These are phyloP conservation scores for Suillus bovinus DNA, from an alignment of 768 basidiomycete genomes.

Conservation along the genomic window DNA sequence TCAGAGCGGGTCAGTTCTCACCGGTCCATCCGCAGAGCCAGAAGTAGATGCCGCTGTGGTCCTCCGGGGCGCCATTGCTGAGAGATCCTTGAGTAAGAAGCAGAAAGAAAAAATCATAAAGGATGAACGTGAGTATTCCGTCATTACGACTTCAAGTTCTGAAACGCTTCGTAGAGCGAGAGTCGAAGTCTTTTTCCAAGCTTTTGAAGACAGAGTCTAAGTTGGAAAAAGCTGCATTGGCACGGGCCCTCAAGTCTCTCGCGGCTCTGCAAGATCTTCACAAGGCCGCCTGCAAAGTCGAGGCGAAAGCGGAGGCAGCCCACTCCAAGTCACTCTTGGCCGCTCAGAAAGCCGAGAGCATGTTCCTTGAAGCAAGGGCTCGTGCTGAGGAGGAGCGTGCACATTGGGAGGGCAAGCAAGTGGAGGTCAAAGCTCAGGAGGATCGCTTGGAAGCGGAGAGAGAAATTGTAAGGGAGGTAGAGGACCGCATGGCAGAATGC, in stretches of 20 bases:
- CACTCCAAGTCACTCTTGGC: slow-evolving; percentile 54
- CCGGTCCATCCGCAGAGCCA: slow-evolving; percentile 46
- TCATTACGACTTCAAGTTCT: not conserved
- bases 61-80: slow-evolving; percentile 47
- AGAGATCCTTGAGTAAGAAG: slow-evolving; percentile 47
- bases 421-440: slow-evolving; percentile 45
- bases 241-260: slow-evolving; percentile 62
- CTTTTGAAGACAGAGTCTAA: slow-evolving; percentile 71
- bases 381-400: slow-evolving; percentile 52
- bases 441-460: slow-evolving; percentile 52
- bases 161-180: slow-evolving; percentile 43
- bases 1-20: slow-evolving; percentile 54
- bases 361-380: slow-evolving; percentile 60
- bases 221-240: slow-evolving; percentile 62
- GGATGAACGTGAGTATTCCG: slow-evolving; percentile 45
- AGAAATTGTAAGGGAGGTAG: slow-evolving; percentile 56
- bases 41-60: slow-evolving; percentile 42
- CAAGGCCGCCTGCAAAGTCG: slow-evolving; percentile 63
- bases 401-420: slow-evolving; percentile 52
- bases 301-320: slow-evolving; percentile 53
- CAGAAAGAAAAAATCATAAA: slow-evolving; percentile 54
- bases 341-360: slow-evolving; percentile 65
- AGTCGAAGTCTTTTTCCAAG: slow-evolving; percentile 62
- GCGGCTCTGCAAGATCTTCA: slow-evolving; percentile 70
- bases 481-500: slow-evolving; percentile 67